Conservation (phyloP, 164 flowering plant genomes). For the Aristolochia fimbriata region DNA sequence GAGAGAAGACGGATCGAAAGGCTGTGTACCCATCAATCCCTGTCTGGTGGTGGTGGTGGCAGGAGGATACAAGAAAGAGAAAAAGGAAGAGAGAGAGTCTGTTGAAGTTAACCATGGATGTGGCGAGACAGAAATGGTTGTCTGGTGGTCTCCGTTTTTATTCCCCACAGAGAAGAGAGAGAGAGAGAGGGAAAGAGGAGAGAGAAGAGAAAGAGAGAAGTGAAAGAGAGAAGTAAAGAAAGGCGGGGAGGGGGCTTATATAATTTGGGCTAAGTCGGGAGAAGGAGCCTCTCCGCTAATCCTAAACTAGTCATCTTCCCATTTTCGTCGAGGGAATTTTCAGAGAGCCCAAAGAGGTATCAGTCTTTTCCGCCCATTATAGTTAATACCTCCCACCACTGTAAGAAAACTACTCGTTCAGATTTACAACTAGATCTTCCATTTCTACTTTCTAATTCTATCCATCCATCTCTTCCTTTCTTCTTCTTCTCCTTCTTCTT, state of each 20-base stretch:
- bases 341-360: conserved; percentile 5
- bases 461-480: no score
- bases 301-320: conserved; percentile 8
- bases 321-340: conserved; percentile 16
- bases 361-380: not conserved
- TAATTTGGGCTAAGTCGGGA: conserved; percentile 10
- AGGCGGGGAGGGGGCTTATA: conserved; percentile 1
- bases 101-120: no score
- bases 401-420: not conserved
- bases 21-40: not conserved
- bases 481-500: not conserved
- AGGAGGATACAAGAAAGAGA: not conserved
- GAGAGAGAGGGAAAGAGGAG: conserved; percentile 1
- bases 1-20: not conserved
- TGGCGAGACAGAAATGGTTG: no score
- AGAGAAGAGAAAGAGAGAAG: conserved; percentile 3
- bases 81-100: not conserved
- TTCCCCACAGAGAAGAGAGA: no score
- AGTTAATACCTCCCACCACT: no score
- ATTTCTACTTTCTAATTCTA: no score
- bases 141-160: no score
- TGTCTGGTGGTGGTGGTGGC: not conserved
- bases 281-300: conserved; percentile 8
- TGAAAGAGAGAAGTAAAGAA: not conserved
- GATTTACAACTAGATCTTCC: conserved; percentile 4